Evolutionary conservation across 2,329 filamentous ascomycete genomes (phyloP).

Genomic region (Epichloe uncinata): DNA sequence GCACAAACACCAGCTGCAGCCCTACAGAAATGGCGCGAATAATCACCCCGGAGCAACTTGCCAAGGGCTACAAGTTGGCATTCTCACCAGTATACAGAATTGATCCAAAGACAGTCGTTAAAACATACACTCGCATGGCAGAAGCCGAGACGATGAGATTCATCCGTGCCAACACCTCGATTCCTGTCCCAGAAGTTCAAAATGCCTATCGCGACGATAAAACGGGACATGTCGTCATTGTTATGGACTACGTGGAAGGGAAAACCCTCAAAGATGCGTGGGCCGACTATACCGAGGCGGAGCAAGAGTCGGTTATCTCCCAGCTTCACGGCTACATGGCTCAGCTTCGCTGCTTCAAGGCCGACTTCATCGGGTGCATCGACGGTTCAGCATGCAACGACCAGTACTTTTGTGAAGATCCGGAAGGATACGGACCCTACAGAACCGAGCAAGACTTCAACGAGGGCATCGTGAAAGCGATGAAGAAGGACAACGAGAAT

Average conservation of each 20-base stretch:
- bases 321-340: conserved; percentile 11
- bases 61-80: neutral
- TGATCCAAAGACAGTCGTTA: conserved; percentile 6
- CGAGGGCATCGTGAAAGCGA: conserved; percentile 7
- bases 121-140: conserved; percentile 4
- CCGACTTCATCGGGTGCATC: conserved; percentile 9
- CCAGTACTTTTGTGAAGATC: conserved; percentile 7
- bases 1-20: neutral
- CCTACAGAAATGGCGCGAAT: neutral
- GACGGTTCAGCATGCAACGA: conserved; percentile 11
- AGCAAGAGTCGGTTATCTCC: conserved; percentile 8
- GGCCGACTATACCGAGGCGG: conserved; percentile 5
- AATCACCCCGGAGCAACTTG: neutral
- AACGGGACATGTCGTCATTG: conserved; percentile 6
- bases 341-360: conserved; percentile 10
- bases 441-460: conserved; percentile 11
- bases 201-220: conserved; percentile 5
- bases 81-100: neutral
- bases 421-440: conserved; percentile 9
- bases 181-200: conserved; percentile 7
- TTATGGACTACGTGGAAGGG: conserved; percentile 11
- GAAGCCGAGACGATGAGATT: conserved; percentile 8
- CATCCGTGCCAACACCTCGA: conserved; percentile 6
- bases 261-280: conserved; percentile 8
- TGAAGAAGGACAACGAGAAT: conserved; percentile 5